A percentile compares a stretch with the other conserved stretches of the same genome.
Conservation (phyloP, 2,329 filamentous ascomycete species). For the Chaetomium sp. region DNA sequence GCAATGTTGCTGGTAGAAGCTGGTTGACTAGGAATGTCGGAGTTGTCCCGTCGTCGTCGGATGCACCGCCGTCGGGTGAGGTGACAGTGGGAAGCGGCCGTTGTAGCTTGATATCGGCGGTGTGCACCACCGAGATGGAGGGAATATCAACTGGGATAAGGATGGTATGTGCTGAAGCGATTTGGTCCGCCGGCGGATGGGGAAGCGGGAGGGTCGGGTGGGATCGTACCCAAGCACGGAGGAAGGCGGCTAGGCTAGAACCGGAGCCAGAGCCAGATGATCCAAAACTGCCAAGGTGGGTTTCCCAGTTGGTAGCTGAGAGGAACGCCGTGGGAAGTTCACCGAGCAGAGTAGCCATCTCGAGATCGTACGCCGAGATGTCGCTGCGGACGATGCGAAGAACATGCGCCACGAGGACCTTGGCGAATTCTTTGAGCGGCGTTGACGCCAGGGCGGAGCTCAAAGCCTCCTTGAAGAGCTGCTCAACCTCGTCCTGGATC, state of each 20-base stretch:
- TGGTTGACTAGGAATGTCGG: conserved; percentile 55
- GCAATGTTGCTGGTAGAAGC: conserved; percentile 56
- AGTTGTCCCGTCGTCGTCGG: conserved; percentile 25
- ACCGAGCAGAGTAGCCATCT: conserved; percentile 49
- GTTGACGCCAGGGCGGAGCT: conserved; percentile 33
- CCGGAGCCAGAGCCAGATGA: conserved; percentile 16
- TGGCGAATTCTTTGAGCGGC: conserved; percentile 40
- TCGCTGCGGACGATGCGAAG: conserved; percentile 37
- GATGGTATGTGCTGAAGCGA: conserved; percentile 45
- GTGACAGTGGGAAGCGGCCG: conserved; percentile 30
- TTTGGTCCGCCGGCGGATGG: conserved; percentile 26
- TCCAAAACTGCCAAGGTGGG: conserved; percentile 44
- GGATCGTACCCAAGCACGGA: conserved; percentile 34
- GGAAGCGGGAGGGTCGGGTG: conserved; percentile 30
- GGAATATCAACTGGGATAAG: conserved; percentile 88
- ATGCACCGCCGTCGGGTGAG: conserved; percentile 24
- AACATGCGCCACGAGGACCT: conserved; percentile 40
- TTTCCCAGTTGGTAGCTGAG: conserved; percentile 40
- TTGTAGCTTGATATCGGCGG: conserved; percentile 58
- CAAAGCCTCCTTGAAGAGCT: conserved; percentile 41
- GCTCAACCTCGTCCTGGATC: conserved; percentile 65
- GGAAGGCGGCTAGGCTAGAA: conserved; percentile 28
- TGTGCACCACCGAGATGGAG: conserved; percentile 74
- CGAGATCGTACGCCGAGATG: conserved; percentile 47
- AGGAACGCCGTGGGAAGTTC: conserved; percentile 46